A percentile compares a stretch with the other conserved stretches of the same genome.
Evolutionary conservation across 306 rosid genomes (phyloP).

Genomic region (Senna siamea): DNA sequence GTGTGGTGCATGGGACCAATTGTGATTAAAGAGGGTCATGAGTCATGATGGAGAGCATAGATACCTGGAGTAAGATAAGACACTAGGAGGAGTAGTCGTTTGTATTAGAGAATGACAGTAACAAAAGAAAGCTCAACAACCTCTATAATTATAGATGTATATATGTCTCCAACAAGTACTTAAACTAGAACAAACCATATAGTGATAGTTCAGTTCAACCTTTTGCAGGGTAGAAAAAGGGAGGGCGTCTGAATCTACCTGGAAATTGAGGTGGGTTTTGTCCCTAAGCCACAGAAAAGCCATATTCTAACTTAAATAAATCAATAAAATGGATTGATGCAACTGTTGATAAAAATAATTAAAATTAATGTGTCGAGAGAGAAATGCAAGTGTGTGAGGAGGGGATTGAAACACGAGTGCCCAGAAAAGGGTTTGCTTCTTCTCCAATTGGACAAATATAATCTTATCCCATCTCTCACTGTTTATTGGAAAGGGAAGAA

Average conservation of each 20-base stretch:
- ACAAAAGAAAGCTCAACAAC: constrained; percentile 37
- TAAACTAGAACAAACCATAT: constrained; percentile 38
- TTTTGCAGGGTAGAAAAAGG: constrained; percentile 55
- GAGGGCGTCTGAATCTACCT: constrained; percentile 85
- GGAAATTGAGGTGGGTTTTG: constrained; percentile 91
- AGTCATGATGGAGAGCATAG: constrained; percentile 22
- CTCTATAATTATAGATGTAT: constrained; percentile 45
- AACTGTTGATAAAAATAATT: too few species aligned
- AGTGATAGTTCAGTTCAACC: constrained; percentile 42
- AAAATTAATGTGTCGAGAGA: constrained; percentile 6
- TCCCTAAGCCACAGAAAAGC: constrained; percentile 60
- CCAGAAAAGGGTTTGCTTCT: constrained; percentile 36
- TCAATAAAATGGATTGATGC: constrained; percentile 25
- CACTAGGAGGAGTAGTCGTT: constrained; percentile 39
- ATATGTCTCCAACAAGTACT: constrained; percentile 46
- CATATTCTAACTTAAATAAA: constrained; percentile 54
- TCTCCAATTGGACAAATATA: constrained; percentile 56
- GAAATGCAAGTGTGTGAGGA: constrained; percentile 57
- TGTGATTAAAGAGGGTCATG: not conserved
- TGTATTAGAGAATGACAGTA: constrained; percentile 41
- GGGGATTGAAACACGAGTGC: constrained; percentile 70
- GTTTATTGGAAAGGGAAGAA: constrained; percentile 66
- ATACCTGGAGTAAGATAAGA: constrained; percentile 38
- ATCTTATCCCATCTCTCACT: constrained; percentile 65
- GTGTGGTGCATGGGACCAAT: constrained; percentile 27